Evolutionary conservation across 176 grass and related monocot species (phyloP), one percentile per base, ranked within the genome.

Genomic region (Oryza rufipogon): DNA sequence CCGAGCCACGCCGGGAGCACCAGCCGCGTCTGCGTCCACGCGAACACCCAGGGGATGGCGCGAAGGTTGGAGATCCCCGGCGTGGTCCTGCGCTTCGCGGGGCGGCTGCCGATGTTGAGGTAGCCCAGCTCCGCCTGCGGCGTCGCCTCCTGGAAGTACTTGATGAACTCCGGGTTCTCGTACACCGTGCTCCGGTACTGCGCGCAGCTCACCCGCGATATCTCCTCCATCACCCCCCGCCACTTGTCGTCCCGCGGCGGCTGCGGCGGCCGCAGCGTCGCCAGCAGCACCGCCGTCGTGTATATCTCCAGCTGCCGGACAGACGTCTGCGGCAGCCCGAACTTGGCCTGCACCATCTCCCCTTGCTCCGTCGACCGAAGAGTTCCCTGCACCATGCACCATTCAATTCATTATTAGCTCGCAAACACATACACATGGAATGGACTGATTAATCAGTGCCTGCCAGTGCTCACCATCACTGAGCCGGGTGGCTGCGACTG

Each of bases 261-360:
- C 2, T 95, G 92, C 46, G 95, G 95, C 6, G 95, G 95, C 0
- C 80, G 81, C 47, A 95, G 72, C 7, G 92, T 97, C 5, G 95
- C 88, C 6, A 98, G 81, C 16, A 98, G 91, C 58, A 98, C 95
- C 19, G 95, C 95, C 5, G 95, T 98, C 10, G 95, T 95, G 82
- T 93, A 95, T 71, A 98, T 93, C 87, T 98, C 95, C 6, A 98
- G 90, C 78, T 95, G 95, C 2, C 95, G 90, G 8, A 98, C 92
- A 0, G 95, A 91, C 4, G 90, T 98, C 33, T 98, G 91, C 0
- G 92, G 87, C 6, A 98, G 85, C 2, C 95, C 95, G 48, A 98
- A 98, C 89, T 98, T 98, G 36, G 92, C 89, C 69, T 98, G 95
- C 34, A 98, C 95, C 95, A 98, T 98, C 79, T 98, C 95, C n/a